Base-by-base conservation (phyloP, 345 rosid genomes). In the Hibiscus tridactylites region DNA sequence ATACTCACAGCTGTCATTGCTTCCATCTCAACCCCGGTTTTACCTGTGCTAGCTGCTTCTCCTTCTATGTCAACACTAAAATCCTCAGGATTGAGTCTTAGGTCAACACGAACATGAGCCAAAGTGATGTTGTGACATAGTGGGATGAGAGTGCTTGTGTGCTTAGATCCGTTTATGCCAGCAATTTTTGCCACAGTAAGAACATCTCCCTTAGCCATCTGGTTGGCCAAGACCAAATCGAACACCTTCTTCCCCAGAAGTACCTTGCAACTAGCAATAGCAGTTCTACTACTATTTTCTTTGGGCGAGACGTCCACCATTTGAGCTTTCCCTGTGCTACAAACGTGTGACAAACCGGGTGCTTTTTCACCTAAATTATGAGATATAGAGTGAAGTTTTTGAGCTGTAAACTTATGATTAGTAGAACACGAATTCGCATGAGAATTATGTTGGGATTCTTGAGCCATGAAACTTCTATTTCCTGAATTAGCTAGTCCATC, bases 221-320 rank as follows among this genome's bases (percentile, higher is more conserved):
- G 90, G 75, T 90, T 92, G 24, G 96, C 86, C 42, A 83, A 81
- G 4, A 95, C 97, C 85, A 95, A 82, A 80, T 88, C 88, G 46
- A 84, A 92, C 74, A 92, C 97, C 73, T 70, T 77, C 77, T 84
- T 80, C 4, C 97, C 99, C 4, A 95, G 74, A 74, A 82, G 44
- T 9, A 95, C 96, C 82, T 87, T 92, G 81, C 98, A 87, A 33
- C 80, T 88, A 58, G 99, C 97, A 37, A 77, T 60, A 52, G 97
- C 97, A 17, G 83, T 87, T 84, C 97, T 85, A 65, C 81, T 88
- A 56, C 80, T 89, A 65, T 61, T 66, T 71, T 79, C 85, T 73
- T 95, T 95, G 15, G 87, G 83, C 49, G 97, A 92, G 75, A 90
- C 99, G 79, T 95, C 94, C 74, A 95, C 97, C 99, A 92, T 92